phyloP scores from a whole-genome alignment of 768 basidiomycete species.

The Pisolithus sp. region DNA sequence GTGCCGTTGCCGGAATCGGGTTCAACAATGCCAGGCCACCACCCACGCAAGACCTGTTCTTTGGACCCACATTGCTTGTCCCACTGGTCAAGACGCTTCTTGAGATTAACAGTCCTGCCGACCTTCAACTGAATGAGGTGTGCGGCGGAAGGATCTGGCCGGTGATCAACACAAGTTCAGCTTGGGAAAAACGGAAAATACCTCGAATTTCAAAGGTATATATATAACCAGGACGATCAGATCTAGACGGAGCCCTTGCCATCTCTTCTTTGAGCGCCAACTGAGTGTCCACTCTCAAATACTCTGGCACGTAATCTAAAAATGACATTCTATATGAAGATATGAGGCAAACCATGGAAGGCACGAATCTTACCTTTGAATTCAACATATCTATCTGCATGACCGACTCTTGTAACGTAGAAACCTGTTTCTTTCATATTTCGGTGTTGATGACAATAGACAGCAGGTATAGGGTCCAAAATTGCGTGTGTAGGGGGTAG shows the following conservation, averaged over 20 bases:
- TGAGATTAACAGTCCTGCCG: slow-evolving; percentile 69
- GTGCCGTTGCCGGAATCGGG: slow-evolving; percentile 29
- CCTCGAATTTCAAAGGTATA: slow-evolving; percentile 79
- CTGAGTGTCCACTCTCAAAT: slow-evolving; percentile 57
- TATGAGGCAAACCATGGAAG: not conserved
- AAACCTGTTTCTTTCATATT: slow-evolving; percentile 53
- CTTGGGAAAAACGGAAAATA: slow-evolving; percentile 21
- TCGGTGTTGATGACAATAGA: slow-evolving; percentile 65
- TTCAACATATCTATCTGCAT: slow-evolving; percentile 39
- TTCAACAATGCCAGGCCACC: slow-evolving; percentile 57
- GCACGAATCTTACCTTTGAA: slow-evolving; percentile 43
- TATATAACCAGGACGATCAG: slow-evolving; percentile 70
- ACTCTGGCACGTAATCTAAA: slow-evolving; percentile 64
- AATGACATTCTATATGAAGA: slow-evolving; percentile 5
- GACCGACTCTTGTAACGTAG: slow-evolving; percentile 42
- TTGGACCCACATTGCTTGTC: slow-evolving; percentile 75
- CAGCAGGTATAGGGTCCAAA: slow-evolving; percentile 23
- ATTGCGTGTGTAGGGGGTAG: slow-evolving; percentile 22
- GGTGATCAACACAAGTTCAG: not conserved
- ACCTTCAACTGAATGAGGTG: slow-evolving; percentile 65
- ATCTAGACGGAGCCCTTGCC: slow-evolving; percentile 44
- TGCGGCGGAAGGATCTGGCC: slow-evolving; percentile 28
- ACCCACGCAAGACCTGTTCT: slow-evolving; percentile 66
- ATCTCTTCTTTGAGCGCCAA: slow-evolving; percentile 49
- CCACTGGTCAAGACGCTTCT: slow-evolving; percentile 74